Base-by-base conservation (phyloP, 495 filamentous ascomycete genomes). In the Aspergillus nanangensis region DNA sequence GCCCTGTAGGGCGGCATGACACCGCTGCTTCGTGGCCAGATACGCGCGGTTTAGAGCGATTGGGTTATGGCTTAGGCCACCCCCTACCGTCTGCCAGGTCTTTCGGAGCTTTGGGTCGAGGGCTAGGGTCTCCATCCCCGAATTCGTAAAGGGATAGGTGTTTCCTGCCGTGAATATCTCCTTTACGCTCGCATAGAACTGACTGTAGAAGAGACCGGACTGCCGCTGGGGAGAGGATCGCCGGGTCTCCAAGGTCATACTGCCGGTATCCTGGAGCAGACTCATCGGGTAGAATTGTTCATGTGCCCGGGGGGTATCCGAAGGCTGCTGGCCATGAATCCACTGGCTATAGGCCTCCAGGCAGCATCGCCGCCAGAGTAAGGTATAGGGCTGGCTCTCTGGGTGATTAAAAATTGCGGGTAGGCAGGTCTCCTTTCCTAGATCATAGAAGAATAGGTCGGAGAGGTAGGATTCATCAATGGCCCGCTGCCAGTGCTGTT, bases 121-220 rank as follows among this genome's bases (percentile, higher is more conserved):
- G 4, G 18, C 37, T 4, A 48, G 20, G 27, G 38, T 49, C 8
- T 49, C 45, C 5, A 48, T 4, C 8, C 23, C 18, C 1, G 36
- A 5, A 41, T 49, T 49, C 0, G 31, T 29, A 38, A 49, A 49
- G 9, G 17, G 27, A 20, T 49, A 49, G 7, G 20, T 22, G 21
- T 49, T 33, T 8, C 38, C 38, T 25, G 22, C 38, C 2, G 32
- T 34, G 18, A 49, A 49, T 7, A 49, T 21, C 29, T 43, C 39
- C 29, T 49, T 49, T 0, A 42, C 27, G 11, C 29, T 43, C 3
- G 37, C 18, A 36, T 49, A 49, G 18, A 42, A 33, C 38, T 49
- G 27, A 17, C 19, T 43, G n/a, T 49, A 49, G 4, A 24, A 25
- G 15, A 49, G 38, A 3, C 46, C 27, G 20, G 43, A 18, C 21